These are phyloP conservation scores for Neurospora hispaniola DNA, from an alignment of 495 filamentous ascomycete genomes.

Conservation along the genomic window DNA sequence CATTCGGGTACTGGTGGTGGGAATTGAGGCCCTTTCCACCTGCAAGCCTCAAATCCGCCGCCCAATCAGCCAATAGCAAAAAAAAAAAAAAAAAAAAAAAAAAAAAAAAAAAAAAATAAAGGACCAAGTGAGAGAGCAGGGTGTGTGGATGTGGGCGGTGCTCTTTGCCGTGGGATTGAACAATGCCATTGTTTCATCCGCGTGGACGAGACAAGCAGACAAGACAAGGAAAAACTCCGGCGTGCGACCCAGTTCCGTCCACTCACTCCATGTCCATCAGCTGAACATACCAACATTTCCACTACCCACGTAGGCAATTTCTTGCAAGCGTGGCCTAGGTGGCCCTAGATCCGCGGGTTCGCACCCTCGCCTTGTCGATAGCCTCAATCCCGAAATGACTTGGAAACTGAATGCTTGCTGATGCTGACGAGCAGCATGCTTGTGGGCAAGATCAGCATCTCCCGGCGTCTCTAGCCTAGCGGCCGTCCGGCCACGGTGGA, in stretches of 20 bases:
- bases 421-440: not conserved
- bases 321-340: not conserved
- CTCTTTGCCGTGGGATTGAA: not conserved
- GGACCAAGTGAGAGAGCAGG: not conserved
- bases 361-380: not conserved
- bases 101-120: not conserved
- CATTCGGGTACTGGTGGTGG: not conserved
- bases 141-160: not conserved
- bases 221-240: not conserved
- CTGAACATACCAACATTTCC: not conserved
- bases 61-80: not conserved
- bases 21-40: not conserved
- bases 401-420: not conserved
- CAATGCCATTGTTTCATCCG: not conserved
- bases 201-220: not conserved
- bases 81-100: not conserved
- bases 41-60: not conserved
- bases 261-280: not conserved
- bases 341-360: not conserved
- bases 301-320: not conserved
- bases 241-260: not conserved
- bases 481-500: not conserved
- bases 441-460: not conserved
- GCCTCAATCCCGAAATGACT: not conserved
- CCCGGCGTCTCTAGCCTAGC: not conserved